Evolutionary conservation across 495 filamentous ascomycete species (phyloP).

Genomic region (Corynascus novoguineensis): DNA sequence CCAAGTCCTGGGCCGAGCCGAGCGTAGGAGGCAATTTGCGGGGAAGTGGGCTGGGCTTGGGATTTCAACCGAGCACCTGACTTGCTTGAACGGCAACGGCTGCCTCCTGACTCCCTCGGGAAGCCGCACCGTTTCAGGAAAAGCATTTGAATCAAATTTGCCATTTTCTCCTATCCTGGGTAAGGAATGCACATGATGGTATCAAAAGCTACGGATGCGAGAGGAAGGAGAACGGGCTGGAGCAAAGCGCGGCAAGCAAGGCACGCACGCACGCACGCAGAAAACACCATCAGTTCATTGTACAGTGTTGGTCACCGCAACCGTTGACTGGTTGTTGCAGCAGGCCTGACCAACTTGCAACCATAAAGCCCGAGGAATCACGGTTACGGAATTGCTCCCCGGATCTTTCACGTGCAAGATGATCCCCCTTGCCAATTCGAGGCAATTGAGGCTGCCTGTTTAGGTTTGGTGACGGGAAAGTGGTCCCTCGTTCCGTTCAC

Average conservation of each 20-base stretch:
- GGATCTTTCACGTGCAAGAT: neutral
- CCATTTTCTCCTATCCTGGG: neutral
- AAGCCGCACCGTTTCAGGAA: conserved; percentile 23
- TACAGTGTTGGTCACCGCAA: too few species aligned
- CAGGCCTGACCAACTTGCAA: neutral
- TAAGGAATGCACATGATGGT: neutral
- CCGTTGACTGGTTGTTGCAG: too few species aligned
- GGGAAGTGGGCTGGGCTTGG: conserved; percentile 27
- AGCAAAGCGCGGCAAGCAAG: too few species aligned
- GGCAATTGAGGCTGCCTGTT: conserved; percentile 14
- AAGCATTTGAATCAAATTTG: neutral
- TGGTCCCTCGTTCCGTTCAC: conserved; percentile 20
- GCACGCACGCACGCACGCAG: too few species aligned
- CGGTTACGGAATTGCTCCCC: neutral
- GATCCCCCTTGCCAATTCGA: conserved; percentile 8
- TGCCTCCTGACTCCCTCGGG: conserved; percentile 28
- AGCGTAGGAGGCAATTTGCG: conserved; percentile 26
- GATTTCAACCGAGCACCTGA: conserved; percentile 28
- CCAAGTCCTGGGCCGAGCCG: conserved; percentile 10
- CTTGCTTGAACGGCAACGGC: conserved; percentile 30
- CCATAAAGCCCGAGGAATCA: neutral
- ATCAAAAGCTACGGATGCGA: neutral
- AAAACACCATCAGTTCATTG: too few species aligned
- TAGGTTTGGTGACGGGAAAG: conserved; percentile 14
- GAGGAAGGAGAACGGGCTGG: neutral